Evolutionary conservation across 164 flowering plant species (phyloP).

Genomic region (Aristolochia fimbriata): DNA sequence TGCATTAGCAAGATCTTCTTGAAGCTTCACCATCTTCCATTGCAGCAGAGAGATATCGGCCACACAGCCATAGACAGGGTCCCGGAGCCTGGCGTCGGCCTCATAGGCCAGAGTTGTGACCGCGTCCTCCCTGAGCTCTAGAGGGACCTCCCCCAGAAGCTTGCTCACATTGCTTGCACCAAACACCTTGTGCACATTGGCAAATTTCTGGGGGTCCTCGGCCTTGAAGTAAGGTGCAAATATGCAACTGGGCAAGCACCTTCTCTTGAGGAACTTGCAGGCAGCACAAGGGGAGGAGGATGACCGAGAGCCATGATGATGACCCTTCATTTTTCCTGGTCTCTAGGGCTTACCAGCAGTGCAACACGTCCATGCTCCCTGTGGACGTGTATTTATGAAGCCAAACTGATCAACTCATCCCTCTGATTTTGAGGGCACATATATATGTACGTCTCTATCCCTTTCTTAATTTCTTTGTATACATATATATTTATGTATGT

Average conservation of each 20-base stretch:
- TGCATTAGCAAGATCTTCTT: constrained; percentile 60
- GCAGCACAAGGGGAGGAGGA: constrained; percentile 30
- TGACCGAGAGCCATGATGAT: constrained; percentile 34
- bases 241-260: constrained; percentile 13
- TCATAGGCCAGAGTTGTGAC: constrained; percentile 65
- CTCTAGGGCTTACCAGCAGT: too few relatives aligned
- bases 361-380: too few relatives aligned
- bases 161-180: constrained; percentile 87
- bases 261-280: constrained; percentile 15
- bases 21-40: constrained; percentile 48
- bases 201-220: constrained; percentile 67
- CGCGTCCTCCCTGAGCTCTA: constrained; percentile 54
- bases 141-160: constrained; percentile 56
- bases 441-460: too few relatives aligned
- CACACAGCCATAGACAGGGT: constrained; percentile 81
- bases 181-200: constrained; percentile 76
- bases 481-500: too few relatives aligned
- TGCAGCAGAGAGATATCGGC: constrained; percentile 67
- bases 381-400: too few relatives aligned
- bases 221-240: constrained; percentile 21
- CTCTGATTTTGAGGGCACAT: too few relatives aligned
- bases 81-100: constrained; percentile 68
- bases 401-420: too few relatives aligned
- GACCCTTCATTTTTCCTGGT: constrained; percentile 5
- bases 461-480: too few relatives aligned